Evolutionary conservation across 306 rosid genomes (phyloP).

Genomic region (Boehmeria nivea): DNA sequence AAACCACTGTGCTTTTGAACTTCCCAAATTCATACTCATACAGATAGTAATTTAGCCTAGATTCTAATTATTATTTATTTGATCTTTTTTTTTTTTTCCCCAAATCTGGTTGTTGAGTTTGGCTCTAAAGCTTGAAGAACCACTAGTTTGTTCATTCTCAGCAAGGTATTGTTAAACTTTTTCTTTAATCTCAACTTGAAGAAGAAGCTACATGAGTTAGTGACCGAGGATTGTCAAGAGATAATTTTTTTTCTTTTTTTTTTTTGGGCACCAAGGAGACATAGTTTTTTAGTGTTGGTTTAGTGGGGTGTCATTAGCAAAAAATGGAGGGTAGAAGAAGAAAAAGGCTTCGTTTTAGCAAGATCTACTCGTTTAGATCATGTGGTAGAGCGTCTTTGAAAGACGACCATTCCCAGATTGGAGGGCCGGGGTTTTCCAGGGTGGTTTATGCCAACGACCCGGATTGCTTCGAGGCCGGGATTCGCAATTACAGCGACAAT

Average conservation of each 20-base stretch:
- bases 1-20: no score
- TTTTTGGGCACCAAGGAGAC: background rate
- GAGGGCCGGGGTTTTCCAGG: constrained; percentile 75
- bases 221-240: background rate
- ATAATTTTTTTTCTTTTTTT: background rate
- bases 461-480: constrained; percentile 43
- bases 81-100: no score
- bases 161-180: background rate
- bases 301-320: constrained; percentile 8
- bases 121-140: background rate
- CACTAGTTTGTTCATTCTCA: background rate
- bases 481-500: constrained; percentile 52
- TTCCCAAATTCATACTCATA: no score
- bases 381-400: constrained; percentile 56
- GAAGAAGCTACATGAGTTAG: background rate
- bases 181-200: background rate
- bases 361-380: constrained; percentile 72
- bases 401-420: constrained; percentile 67
- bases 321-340: constrained; percentile 49
- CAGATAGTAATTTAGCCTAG: background rate
- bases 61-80: no score
- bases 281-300: no score
- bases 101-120: background rate
- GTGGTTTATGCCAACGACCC: constrained; percentile 73
- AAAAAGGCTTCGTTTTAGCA: constrained; percentile 64